Conservation (phyloP, 78 protist species). For the Dictyostelium brefeldianum region DNA sequence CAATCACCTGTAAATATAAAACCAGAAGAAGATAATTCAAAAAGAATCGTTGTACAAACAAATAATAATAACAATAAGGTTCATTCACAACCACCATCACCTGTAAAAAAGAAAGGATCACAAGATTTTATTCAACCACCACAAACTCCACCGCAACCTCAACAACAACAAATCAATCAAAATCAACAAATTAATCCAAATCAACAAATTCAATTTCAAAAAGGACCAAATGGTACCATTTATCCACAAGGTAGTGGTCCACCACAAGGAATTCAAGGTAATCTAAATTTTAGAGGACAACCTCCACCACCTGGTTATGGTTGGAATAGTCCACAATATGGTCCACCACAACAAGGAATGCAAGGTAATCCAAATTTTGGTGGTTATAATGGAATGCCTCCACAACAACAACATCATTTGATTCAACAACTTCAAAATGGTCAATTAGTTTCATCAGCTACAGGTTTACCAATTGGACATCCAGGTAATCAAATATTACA, state of each 20-base stretch:
- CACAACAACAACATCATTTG: not conserved
- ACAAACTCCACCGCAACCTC: not conserved
- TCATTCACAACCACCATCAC: conserved; percentile 16
- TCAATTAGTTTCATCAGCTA: not conserved
- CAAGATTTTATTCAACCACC: not conserved
- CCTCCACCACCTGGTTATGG: not conserved
- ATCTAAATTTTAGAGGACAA: no score
- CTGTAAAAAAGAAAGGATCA: not conserved
- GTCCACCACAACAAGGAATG: not conserved
- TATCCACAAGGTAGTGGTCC: not conserved
- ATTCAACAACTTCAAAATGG: not conserved
- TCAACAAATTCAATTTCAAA: not conserved
- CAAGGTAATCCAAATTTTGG: not conserved
- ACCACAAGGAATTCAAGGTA: not conserved
- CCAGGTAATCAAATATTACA: not conserved
- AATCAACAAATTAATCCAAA: not conserved
- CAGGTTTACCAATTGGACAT: not conserved
- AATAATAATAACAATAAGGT: not conserved
- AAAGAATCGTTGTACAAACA: not conserved
- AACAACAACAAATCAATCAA: not conserved
- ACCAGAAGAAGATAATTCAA: not conserved
- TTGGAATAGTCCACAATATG: not conserved
- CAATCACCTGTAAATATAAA: not conserved
- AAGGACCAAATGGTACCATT: not conserved
- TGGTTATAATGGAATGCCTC: not conserved